Base-by-base conservation (phyloP, 495 filamentous ascomycete species). In the Neurospora tetraspora region DNA sequence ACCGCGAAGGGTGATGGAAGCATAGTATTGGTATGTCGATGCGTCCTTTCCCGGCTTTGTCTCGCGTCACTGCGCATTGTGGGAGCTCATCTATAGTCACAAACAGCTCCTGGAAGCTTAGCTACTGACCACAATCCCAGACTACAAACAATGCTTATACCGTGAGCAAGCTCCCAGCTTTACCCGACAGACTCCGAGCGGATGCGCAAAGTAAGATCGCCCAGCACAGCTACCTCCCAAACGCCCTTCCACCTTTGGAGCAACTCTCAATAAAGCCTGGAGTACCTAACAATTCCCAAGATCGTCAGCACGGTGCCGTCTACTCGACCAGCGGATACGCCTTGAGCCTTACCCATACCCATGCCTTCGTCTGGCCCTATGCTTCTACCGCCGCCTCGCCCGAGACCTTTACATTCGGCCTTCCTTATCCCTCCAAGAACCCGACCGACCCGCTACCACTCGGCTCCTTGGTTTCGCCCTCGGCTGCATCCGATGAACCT, bases 291-390 rank as follows among this genome's bases (percentile, higher is more conserved):
- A 43, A 73, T 69, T 78, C 71, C 8, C 74, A 74, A 87, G 86
- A 77, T 75, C 85, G 82, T 69, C 85, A 87, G 74, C 87, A 89
- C 81, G 91, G 91, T 74, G 88, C 88, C 39, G 86, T 92, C 76
- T 88, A 90, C 76, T 83, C 88, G 2, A 81, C 84, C n/a, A 87
- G 85, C 69, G 89, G 90, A 61, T 91, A 94, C 79, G 96, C 91
- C 43, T 84, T 98, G 40, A 89, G 89, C 42, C 84, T 97, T 69
- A 96, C 94, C 10, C 88, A 90, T 68, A 89, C 88, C 2, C 88
- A 93, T 76, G 96, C 94, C 69, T 87, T 93, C 47, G 88, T 97
- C 65, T 99, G 96, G 96, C 90, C 92, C 69, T 98, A 98, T 79
- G 89, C 85, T 20, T 84, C 89, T 5, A 85, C 88, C 16, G 85